Conservation (phyloP, 1,284 basidiomycete genomes). For the Leccinum griseonigrum region DNA sequence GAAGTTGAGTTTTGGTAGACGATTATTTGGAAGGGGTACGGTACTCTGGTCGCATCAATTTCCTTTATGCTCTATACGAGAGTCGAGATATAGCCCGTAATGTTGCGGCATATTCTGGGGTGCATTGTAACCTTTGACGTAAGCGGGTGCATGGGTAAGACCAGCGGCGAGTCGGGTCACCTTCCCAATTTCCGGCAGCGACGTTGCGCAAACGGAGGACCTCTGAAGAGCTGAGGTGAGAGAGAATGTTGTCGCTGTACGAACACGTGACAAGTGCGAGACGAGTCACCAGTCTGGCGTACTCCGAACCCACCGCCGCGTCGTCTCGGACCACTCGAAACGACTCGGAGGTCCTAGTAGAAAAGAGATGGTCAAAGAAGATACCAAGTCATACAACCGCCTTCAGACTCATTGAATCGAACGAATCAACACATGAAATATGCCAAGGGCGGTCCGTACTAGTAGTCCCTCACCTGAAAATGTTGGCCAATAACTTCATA, state of each 20-base stretch:
- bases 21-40: conserved; percentile 25
- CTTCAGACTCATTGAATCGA: too few relatives aligned
- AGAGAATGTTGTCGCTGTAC: conserved; percentile 72
- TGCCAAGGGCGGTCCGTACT: too few relatives aligned
- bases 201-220: conserved; percentile 80
- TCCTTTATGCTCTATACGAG: conserved; percentile 84
- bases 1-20: conserved; percentile 39
- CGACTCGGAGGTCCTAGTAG: too few relatives aligned
- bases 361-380: too few relatives aligned
- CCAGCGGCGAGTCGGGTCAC: conserved; percentile 38
- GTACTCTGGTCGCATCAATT: conserved; percentile 91
- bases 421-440: too few relatives aligned
- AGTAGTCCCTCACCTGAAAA: too few relatives aligned
- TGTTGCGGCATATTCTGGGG: conserved; percentile 78
- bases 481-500: too few relatives aligned
- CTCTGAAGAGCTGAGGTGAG: conserved; percentile 80
- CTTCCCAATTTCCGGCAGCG: conserved; percentile 77
- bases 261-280: too few relatives aligned
- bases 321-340: too few relatives aligned
- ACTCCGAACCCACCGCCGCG: too few relatives aligned
- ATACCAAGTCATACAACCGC: too few relatives aligned
- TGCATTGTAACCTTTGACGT: conserved; percentile 67
- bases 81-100: conserved; percentile 89
- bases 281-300: too few relatives aligned
- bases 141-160: conserved; percentile 2